Base-by-base conservation (phyloP, 352 stramenopile species). In the Thalassiosira mediterranea region DNA sequence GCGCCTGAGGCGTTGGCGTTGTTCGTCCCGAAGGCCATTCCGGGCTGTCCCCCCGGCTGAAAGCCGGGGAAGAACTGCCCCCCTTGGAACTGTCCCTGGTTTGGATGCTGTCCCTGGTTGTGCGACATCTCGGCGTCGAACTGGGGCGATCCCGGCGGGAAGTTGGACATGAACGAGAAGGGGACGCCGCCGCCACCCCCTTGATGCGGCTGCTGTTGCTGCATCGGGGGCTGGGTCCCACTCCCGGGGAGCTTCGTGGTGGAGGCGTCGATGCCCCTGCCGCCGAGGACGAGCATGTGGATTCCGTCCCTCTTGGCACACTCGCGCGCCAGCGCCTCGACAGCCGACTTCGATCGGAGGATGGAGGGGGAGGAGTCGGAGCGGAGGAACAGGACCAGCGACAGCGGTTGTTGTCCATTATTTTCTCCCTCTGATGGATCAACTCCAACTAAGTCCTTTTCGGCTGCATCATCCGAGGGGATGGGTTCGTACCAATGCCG, bases 1-100 rank as follows among this genome's bases (percentile, higher is more conserved):
- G 88, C 59, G 4, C 88, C 88, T 8, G 85, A 91, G 49, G 87
- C 85, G 59, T 91, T 90, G 34, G 86, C 79, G 44, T 93, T 90
- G 54, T 91, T 74, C 8, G 62, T 56, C 31, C 76, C 83, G 49
- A 42, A 40, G 26, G 21, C 65, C 37, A 44, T 58, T 25, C 46
- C 17, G 11, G 10, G 34, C 7, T 7, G 13, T 7, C 34, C 34
- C 34, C 34, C 34, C 34, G 34, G 34, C 34, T 42, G 34, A n/a
- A n/a, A n/a, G 17, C 47, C 78, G 40, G 17, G 57, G 15, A 51
- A 69, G 34, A 70, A 53, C 31, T 48, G 23, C 53, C 38, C 34
- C 34, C 58, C 46, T 21, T 53, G 44, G 5, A n/a, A n/a, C 7
- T n/a, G 5, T 5, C 44, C 44, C 32, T 3, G 4, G 19, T 31